These are phyloP conservation scores for Angophora floribunda DNA, from an alignment of 345 rosid species.

Conservation along the genomic window DNA sequence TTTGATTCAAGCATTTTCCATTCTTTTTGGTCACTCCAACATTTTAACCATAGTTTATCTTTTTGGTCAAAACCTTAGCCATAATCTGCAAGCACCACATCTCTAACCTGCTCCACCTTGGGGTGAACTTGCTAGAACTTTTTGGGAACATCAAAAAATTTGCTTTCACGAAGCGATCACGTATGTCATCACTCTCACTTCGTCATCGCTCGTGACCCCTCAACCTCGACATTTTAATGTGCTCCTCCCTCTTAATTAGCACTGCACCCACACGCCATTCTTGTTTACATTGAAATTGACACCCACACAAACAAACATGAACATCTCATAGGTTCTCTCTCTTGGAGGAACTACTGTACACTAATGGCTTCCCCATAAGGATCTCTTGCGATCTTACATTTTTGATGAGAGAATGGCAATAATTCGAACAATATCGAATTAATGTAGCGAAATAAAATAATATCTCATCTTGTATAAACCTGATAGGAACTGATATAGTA, in stretches of 20 bases:
- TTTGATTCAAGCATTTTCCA: too few relatives aligned
- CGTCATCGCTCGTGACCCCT: not conserved
- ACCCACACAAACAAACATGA: not conserved
- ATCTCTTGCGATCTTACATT: not conserved
- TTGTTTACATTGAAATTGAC: not conserved
- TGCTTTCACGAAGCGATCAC: not conserved
- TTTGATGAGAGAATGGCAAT: too few relatives aligned
- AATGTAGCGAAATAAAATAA: too few relatives aligned
- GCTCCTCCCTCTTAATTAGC: not conserved
- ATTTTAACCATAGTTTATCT: not conserved
- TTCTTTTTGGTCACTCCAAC: not conserved
- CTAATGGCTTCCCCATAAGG: slow-evolving; percentile 26
- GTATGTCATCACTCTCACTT: too few relatives aligned
- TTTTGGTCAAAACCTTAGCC: not conserved
- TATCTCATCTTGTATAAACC: too few relatives aligned
- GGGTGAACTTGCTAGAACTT: not conserved
- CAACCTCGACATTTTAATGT: not conserved
- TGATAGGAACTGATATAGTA: too few relatives aligned
- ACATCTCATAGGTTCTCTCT: not conserved
- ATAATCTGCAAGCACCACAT: not conserved
- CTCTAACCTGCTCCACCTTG: not conserved
- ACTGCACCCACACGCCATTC: not conserved
- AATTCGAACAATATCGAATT: too few relatives aligned
- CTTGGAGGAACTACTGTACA: not conserved
- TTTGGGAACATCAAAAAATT: accelerated